phyloP scores from a whole-genome alignment of 345 rosid species.

The Nasturtium officinale region DNA sequence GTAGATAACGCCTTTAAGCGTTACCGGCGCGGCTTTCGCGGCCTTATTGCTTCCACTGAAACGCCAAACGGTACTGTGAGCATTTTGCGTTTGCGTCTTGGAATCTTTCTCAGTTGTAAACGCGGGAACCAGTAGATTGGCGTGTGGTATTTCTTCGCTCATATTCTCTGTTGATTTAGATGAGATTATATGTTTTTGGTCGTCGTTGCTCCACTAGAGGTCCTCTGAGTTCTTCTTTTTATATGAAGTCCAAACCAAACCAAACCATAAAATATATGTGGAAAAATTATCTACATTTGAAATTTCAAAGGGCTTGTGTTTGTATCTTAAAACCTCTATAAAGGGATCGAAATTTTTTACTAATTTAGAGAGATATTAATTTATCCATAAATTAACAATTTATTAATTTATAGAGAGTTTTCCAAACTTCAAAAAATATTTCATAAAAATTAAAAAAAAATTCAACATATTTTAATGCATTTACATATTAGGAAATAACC shows the following conservation, averaged over 20 bases:
- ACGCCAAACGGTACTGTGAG: slow-evolving; percentile 40
- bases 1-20: slow-evolving; percentile 51
- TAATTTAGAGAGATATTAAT: too few species aligned
- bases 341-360: too few species aligned
- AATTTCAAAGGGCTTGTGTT: neutral
- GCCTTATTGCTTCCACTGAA: slow-evolving; percentile 44
- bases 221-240: neutral
- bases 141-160: slow-evolving; percentile 37
- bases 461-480: too few species aligned
- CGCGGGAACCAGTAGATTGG: slow-evolving; percentile 34
- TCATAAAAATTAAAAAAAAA: too few species aligned
- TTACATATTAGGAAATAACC: too few species aligned
- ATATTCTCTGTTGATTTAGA: slow-evolving; percentile 1
- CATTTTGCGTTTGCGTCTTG: slow-evolving; percentile 32
- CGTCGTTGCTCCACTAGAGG: too few species aligned
- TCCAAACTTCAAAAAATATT: too few species aligned
- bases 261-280: neutral
- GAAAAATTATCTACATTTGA: neutral
- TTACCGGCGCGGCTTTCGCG: slow-evolving; percentile 32
- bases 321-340: too few species aligned
- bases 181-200: neutral
- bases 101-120: slow-evolving; percentile 24
- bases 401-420: too few species aligned
- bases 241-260: neutral
- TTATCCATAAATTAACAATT: too few species aligned